Evolutionary conservation across 345 rosid genomes (phyloP).

Genomic region (Salix udensis): DNA sequence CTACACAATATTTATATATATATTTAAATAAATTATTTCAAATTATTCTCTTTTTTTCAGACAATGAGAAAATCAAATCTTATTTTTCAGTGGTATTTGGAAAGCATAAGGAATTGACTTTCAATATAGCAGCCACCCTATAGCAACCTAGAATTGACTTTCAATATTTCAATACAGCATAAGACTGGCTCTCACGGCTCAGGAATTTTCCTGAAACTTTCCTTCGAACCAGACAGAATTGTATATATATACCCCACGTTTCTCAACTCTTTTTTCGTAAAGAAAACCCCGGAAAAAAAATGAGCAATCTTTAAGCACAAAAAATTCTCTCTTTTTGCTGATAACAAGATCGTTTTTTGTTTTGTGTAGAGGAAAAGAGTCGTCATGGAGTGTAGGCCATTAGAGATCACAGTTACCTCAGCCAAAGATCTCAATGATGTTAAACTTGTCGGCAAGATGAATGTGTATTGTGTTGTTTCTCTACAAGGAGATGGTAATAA

Average conservation of each 20-base stretch:
- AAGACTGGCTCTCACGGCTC: not conserved
- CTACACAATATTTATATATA: no score
- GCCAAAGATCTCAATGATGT: constrained; percentile 55
- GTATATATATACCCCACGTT: not conserved
- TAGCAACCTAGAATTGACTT: no score
- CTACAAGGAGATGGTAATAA: constrained; percentile 38
- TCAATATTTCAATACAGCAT: no score
- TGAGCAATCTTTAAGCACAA: not conserved
- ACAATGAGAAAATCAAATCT: no score
- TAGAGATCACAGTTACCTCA: constrained; percentile 47
- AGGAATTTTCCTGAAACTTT: constrained; percentile 1
- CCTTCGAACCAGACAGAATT: not conserved
- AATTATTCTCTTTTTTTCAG: no score
- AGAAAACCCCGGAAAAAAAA: no score
- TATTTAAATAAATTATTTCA: no score
- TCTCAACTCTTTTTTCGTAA: not conserved
- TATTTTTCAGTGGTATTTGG: no score
- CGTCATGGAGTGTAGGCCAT: constrained; percentile 47
- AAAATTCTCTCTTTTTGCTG: not conserved
- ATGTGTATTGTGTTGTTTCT: constrained; percentile 50
- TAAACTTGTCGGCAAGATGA: constrained; percentile 55
- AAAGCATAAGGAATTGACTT: no score
- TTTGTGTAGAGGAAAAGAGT: not conserved
- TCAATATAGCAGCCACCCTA: not conserved
- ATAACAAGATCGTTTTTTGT: not conserved